A percentile compares a stretch with the other conserved stretches of the same genome.
Evolutionary conservation across 352 stramenopile species (phyloP).

Genomic region (Phytophthora vignae): DNA sequence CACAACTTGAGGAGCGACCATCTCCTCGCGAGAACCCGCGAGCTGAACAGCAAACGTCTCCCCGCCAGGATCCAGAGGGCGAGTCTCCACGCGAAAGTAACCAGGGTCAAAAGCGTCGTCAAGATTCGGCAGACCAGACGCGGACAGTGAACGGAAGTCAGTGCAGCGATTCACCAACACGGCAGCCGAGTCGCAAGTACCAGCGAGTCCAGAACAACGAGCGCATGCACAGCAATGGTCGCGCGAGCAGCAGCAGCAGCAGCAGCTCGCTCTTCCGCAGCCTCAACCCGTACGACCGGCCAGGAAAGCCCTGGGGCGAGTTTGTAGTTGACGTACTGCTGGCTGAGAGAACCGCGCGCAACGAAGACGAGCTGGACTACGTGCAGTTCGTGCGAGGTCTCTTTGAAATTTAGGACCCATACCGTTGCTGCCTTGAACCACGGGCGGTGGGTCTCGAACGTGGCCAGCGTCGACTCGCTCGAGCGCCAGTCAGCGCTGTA

Average conservation of each 20-base stretch:
- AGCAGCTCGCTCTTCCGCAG: slow-evolving; percentile 3
- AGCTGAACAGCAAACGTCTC: not conserved
- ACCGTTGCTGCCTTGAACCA: slow-evolving; percentile 38
- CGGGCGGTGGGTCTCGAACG: slow-evolving; percentile 40
- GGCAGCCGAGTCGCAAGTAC: slow-evolving; percentile 14
- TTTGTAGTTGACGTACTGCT: slow-evolving; percentile 40
- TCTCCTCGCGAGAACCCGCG: slow-evolving; percentile 10
- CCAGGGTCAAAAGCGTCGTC: not conserved
- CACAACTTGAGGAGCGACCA: not conserved
- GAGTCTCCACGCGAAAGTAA: not conserved
- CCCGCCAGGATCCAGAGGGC: not conserved
- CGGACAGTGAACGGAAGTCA: slow-evolving; percentile 1
- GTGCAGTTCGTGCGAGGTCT: slow-evolving; percentile 37
- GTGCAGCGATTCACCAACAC: slow-evolving; percentile 2
- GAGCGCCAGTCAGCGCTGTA: slow-evolving; percentile 36
- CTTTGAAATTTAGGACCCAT: slow-evolving; percentile 35
- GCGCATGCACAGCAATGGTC: not conserved
- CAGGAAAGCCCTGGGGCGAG: slow-evolving; percentile 32
- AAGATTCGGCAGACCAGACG: slow-evolving; percentile 11
- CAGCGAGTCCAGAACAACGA: slow-evolving; percentile 13
- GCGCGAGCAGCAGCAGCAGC: not conserved
- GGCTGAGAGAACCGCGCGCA: slow-evolving; percentile 34
- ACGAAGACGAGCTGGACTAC: slow-evolving; percentile 45
- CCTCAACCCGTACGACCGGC: slow-evolving; percentile 25
- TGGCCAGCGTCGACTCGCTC: slow-evolving; percentile 6